These are phyloP conservation scores for Paramyrothecium sp. DNA, from an alignment of 2,329 filamentous ascomycete genomes.

Conservation along the genomic window DNA sequence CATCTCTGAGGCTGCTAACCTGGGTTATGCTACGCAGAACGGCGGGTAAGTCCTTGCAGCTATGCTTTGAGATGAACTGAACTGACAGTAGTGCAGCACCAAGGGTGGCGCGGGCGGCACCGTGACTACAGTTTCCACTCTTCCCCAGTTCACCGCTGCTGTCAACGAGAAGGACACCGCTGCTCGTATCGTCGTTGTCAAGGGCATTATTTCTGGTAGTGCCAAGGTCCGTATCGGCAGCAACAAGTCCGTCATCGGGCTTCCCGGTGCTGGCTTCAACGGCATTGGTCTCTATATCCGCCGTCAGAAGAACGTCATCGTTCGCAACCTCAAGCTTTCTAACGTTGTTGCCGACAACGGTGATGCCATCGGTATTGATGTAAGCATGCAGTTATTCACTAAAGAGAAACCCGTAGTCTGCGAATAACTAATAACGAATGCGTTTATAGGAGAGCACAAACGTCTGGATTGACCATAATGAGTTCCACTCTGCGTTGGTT, in stretches of 20 bases:
- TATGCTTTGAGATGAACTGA: no score
- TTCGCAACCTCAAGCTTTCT: conserved; percentile 57
- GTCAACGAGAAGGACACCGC: conserved; percentile 34
- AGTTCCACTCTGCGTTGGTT: conserved; percentile 46
- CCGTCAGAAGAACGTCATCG: conserved; percentile 51
- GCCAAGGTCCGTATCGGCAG: conserved; percentile 34
- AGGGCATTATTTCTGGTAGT: conserved; percentile 32
- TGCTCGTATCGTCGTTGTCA: conserved; percentile 34
- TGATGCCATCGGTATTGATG: conserved; percentile 49
- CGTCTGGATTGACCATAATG: conserved; percentile 53
- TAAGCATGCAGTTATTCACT: neutral
- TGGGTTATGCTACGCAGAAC: conserved; percentile 24
- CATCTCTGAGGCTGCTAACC: conserved; percentile 21
- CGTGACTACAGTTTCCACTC: conserved; percentile 43
- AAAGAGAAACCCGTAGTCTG: no score
- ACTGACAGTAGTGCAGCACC: conserved; percentile 24
- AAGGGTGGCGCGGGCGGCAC: conserved; percentile 46
- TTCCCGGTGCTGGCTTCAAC: conserved; percentile 26
- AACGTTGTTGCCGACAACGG: conserved; percentile 54
- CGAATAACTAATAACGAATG: no score
- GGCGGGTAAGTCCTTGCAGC: neutral
- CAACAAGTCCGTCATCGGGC: conserved; percentile 41
- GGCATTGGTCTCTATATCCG: conserved; percentile 50
- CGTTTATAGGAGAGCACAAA: conserved; percentile 36
- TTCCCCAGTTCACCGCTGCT: conserved; percentile 40